These are phyloP conservation scores for Barbarea vulgaris DNA, from an alignment of 345 rosid genomes.

Conservation along the genomic window DNA sequence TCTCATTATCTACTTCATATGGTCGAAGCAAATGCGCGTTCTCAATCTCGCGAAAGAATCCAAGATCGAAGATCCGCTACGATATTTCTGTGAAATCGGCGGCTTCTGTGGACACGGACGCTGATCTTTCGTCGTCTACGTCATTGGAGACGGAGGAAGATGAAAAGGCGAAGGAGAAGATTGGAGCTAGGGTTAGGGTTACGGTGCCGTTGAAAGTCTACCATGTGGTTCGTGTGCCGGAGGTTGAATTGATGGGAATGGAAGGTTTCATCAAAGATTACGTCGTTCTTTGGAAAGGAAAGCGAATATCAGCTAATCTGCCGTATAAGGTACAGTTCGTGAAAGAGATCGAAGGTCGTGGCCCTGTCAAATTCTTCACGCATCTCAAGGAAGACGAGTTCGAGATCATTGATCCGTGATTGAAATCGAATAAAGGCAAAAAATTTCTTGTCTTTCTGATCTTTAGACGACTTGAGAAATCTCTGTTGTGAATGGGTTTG, in stretches of 20 bases:
- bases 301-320: conserved; percentile 73
- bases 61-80: conserved; percentile 40
- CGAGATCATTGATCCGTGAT: conserved; percentile 53
- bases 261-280: conserved; percentile 80
- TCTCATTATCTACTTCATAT: conserved; percentile 10
- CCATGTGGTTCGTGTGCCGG: conserved; percentile 77
- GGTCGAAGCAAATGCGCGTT: conserved; percentile 38
- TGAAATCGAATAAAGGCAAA: conserved; percentile 21
- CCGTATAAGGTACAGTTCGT: conserved; percentile 82
- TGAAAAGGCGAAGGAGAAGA: conserved; percentile 40
- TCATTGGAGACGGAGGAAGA: conserved; percentile 42
- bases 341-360: conserved; percentile 63
- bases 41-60: conserved; percentile 28
- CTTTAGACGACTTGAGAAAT: conserved; percentile 2
- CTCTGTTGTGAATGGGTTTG: conserved; percentile 28
- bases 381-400: conserved; percentile 93
- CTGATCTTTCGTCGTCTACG: conserved; percentile 32
- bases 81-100: conserved; percentile 45
- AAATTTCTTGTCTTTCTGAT: conserved; percentile 14
- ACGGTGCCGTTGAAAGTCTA: conserved; percentile 81
- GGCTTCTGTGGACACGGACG: conserved; percentile 35
- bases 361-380: conserved; percentile 79
- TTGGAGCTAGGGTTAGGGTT: conserved; percentile 76
- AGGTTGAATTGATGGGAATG: conserved; percentile 74
- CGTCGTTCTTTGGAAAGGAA: conserved; percentile 76